Percentiles rank a stretch among this genome's conserved stretches.
Evolutionary conservation across 2,329 filamentous ascomycete species (phyloP).

Genomic region (Diaporthe citriasiana): DNA sequence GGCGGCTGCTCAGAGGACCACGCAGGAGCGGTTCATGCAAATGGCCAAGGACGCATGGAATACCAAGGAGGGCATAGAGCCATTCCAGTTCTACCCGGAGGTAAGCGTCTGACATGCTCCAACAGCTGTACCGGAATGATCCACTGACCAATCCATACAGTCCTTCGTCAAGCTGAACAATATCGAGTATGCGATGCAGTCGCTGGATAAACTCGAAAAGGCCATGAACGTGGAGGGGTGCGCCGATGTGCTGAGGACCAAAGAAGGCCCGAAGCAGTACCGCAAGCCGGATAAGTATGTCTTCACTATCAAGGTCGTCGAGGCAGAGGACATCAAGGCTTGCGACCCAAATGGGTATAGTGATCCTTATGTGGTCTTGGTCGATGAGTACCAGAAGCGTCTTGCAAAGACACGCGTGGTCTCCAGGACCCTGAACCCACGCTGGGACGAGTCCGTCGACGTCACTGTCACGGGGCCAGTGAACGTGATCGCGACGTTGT

Average conservation of each 20-base stretch:
- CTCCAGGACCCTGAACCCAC: constrained; percentile 89
- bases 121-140: neutral
- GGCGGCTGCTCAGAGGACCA: constrained; percentile 80
- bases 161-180: constrained; percentile 99
- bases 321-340: constrained; percentile 97
- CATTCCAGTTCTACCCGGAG: constrained; percentile 96
- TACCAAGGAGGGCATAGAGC: constrained; percentile 92
- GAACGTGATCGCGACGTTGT: constrained; percentile 96
- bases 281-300: constrained; percentile 89
- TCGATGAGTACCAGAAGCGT: constrained; percentile 97
- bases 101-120: constrained; percentile 61
- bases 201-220: constrained; percentile 90
- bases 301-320: constrained; percentile 98
- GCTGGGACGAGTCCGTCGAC: constrained; percentile 97
- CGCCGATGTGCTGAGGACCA: constrained; percentile 82
- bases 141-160: constrained; percentile 58
- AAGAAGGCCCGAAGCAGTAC: constrained; percentile 75
- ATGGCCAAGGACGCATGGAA: constrained; percentile 94
- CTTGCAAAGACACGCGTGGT: constrained; percentile 95
- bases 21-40: constrained; percentile 93
- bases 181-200: constrained; percentile 92
- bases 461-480: constrained; percentile 93
- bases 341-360: constrained; percentile 95
- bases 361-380: constrained; percentile 96
- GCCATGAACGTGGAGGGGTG: constrained; percentile 93